Evolutionary conservation across 768 basidiomycete genomes (phyloP), one percentile per base, ranked within the genome.

Genomic region (Rhizopogon vulgaris): DNA sequence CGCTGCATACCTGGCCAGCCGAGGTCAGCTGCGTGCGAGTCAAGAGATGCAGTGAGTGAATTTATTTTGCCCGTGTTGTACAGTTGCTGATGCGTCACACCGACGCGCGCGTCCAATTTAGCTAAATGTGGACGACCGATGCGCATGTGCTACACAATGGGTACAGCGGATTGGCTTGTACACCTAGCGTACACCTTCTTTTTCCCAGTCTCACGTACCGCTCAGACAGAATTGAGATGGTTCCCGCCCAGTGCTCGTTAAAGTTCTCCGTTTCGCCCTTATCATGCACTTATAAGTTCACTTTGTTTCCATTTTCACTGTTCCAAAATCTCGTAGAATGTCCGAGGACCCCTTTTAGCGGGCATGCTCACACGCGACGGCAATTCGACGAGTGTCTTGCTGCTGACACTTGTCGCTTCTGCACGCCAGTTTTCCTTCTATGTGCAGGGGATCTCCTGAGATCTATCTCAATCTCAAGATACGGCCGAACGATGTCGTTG

Each of bases 1-100:
- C 10, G 78, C 83, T 5, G 75, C 80, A 9, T 83, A 82, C 64
- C 71, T 85, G 12, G 83, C 82, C 5, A 72, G 78, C 37, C 69
- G 64, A 22, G 81, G 83, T n/a, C 58, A 69, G 60, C 62, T 82
- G 32, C 15, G 25, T 15, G 15, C 18, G 32, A 34, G 32, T 14
- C 27, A 46, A 32, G 24, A 56, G 42, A 61, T 61, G 49, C 51
- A 52, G 28, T 9, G 22, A 41, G 38, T 25, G 9, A n/a, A 6
- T n/a, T n/a, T n/a, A 12, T 17, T 28, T 41, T 38, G 37, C 30
- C 9, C 15, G 15, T 18, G 28, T 47, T 14, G 4, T 34, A 22
- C 32, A 10, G 18, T 11, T 32, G 18, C 14, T 45, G 11, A 32
- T 14, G n/a, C 9, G 15, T 38, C 37, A 38, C 37, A 38, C 37